Conservation (phyloP, 345 rosid genomes). For the Combretum micranthum region DNA sequence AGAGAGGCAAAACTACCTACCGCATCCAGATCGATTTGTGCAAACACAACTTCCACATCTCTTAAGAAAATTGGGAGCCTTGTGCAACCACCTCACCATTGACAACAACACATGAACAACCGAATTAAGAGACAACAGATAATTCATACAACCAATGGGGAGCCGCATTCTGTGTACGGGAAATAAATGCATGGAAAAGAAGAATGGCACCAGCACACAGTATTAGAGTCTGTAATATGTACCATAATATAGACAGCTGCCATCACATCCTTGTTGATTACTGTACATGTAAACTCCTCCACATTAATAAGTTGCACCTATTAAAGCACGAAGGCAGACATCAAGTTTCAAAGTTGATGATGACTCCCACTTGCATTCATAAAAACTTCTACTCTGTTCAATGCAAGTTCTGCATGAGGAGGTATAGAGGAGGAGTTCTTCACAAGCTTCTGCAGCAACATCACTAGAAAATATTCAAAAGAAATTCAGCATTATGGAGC, state of each 20-base stretch:
- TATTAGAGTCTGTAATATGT: slow-evolving; percentile 9
- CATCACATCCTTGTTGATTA: slow-evolving; percentile 98
- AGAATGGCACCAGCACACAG: no score
- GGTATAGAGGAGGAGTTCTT: slow-evolving; percentile 79
- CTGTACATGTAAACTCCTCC: slow-evolving; percentile 98
- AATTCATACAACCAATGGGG: no score
- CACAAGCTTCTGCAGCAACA: slow-evolving; percentile 93
- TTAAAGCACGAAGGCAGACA: slow-evolving; percentile 63
- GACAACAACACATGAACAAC: slow-evolving; percentile 75
- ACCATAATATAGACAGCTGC: slow-evolving; percentile 90
- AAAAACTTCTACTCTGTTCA: slow-evolving; percentile 93
- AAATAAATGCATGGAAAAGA: no score
- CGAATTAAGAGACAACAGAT: slow-evolving; percentile 15
- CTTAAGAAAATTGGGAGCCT: slow-evolving; percentile 91
- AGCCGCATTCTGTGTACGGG: no score
- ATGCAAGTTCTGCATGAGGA: slow-evolving; percentile 92
- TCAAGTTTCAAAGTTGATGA: slow-evolving; percentile 86
- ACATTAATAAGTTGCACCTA: slow-evolving; percentile 69
- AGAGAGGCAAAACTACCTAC: slow-evolving; percentile 25
- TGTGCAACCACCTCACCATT: slow-evolving; percentile 84
- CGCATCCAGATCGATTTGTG: slow-evolving; percentile 90
- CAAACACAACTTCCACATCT: slow-evolving; percentile 86
- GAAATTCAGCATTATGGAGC: no score
- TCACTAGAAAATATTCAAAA: slow-evolving; percentile 36
- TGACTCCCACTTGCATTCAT: slow-evolving; percentile 98